These are phyloP conservation scores for Mortierella sp. DNA, from an alignment of 371 early-diverging fungal genomes.

Conservation along the genomic window DNA sequence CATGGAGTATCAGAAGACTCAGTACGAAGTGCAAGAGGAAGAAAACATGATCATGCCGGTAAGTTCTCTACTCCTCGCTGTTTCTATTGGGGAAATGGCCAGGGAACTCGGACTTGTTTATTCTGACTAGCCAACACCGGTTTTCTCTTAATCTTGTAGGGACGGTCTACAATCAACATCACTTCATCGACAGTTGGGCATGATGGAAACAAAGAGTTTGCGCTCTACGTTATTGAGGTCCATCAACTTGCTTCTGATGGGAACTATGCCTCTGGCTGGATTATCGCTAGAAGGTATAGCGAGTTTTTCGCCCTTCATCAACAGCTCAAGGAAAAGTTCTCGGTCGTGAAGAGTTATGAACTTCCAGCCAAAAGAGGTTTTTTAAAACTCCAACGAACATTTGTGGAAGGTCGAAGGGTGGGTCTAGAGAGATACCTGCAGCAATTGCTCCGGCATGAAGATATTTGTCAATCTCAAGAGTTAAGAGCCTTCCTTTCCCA, in stretches of 20 bases:
- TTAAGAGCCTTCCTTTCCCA: constrained; percentile 74
- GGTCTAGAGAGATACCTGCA: constrained; percentile 80
- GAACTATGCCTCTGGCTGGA: constrained; percentile 76
- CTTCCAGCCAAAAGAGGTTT: constrained; percentile 81
- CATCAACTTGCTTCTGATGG: constrained; percentile 69
- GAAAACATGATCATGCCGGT: constrained; percentile 77
- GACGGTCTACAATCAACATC: constrained; percentile 68
- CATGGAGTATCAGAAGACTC: constrained; percentile 72
- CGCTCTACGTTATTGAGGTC: constrained; percentile 82
- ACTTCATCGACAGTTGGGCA: constrained; percentile 66
- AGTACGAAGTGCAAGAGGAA: constrained; percentile 70
- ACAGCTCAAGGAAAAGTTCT: constrained; percentile 63
- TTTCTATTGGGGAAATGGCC: neutral
- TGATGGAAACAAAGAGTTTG: constrained; percentile 71
- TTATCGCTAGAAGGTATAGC: constrained; percentile 80
- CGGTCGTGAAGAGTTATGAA: constrained; percentile 68
- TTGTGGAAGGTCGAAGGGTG: constrained; percentile 76
- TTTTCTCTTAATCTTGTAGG: constrained; percentile 48
- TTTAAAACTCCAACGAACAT: constrained; percentile 65
- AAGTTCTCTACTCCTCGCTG: constrained; percentile 26
- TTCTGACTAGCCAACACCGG: neutral
- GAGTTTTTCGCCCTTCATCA: constrained; percentile 87
- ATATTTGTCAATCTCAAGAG: constrained; percentile 65
- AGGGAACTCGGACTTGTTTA: neutral
- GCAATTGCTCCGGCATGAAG: constrained; percentile 62